phyloP scores from a whole-genome alignment of 768 basidiomycete species.

The Filobasidium floriforme region DNA sequence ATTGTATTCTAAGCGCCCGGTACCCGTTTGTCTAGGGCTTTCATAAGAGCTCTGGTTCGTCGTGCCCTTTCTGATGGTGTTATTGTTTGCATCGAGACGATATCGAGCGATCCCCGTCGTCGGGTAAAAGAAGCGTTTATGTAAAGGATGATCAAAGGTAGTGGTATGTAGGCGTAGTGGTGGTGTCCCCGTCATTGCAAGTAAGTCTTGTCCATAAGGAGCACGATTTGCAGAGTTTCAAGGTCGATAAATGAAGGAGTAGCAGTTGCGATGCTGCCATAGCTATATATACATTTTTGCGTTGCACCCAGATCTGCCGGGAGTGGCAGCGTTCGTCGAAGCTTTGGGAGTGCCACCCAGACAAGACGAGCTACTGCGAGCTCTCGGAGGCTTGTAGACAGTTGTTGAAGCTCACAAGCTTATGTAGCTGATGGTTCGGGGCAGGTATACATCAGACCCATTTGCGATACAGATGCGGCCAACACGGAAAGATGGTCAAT shows the following conservation, averaged over 20 bases:
- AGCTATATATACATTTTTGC: slow-evolving; percentile 1
- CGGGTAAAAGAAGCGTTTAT: slow-evolving; percentile 8
- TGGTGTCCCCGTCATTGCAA: neutral
- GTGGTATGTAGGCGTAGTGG: neutral
- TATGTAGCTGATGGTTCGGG: no score
- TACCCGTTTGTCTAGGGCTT: no score
- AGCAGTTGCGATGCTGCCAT: neutral
- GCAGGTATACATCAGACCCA: no score
- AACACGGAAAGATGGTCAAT: no score
- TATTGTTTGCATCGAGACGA: neutral
- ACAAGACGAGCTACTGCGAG: no score
- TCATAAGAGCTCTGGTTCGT: no score
- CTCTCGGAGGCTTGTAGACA: no score
- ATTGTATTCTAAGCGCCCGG: slow-evolving; percentile 7
- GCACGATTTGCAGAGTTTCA: neutral
- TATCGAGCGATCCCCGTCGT: neutral
- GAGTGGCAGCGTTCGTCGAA: no score
- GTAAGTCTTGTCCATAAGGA: neutral
- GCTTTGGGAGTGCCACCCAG: no score
- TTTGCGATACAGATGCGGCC: no score
- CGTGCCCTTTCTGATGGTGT: neutral
- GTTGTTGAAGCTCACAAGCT: no score
- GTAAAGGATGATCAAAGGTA: slow-evolving; percentile 3
- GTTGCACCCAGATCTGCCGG: neutral
- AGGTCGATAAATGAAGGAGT: neutral